phyloP scores from a whole-genome alignment of 2,329 filamentous ascomycete genomes.

The Monascus ruber region DNA sequence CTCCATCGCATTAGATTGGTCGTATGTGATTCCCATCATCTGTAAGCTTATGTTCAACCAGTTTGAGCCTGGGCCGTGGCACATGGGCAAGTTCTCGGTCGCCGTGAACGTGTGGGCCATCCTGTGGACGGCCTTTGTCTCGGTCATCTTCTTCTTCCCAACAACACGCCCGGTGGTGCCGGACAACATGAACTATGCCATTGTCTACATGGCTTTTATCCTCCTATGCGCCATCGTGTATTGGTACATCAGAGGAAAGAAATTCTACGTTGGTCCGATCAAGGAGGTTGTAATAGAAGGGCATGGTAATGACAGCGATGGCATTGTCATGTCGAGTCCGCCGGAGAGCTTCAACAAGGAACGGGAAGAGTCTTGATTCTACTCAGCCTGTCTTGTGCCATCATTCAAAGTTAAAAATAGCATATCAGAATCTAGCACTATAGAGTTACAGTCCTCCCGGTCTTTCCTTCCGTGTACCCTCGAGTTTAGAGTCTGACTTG shows the following conservation, averaged over 20 bases:
- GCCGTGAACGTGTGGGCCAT: slow-evolving; percentile 40
- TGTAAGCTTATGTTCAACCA: slow-evolving; percentile 41
- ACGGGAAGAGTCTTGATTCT: too few relatives aligned
- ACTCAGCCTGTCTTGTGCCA: too few relatives aligned
- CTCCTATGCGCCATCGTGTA: slow-evolving; percentile 3
- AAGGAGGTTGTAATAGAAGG: slow-evolving; percentile 5
- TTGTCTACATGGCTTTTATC: slow-evolving; percentile 4
- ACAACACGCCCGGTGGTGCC: slow-evolving; percentile 37
- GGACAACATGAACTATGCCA: slow-evolving; percentile 25
- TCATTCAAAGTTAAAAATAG: too few relatives aligned
- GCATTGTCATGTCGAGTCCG: slow-evolving; percentile 1
- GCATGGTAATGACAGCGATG: background rate
- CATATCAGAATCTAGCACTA: too few relatives aligned
- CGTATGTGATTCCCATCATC: slow-evolving; percentile 45
- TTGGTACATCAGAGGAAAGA: slow-evolving; percentile 4
- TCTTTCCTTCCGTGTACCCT: too few relatives aligned
- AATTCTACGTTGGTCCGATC: slow-evolving; percentile 5
- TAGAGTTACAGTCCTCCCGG: too few relatives aligned
- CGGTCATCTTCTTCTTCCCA: slow-evolving; percentile 44
- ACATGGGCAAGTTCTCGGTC: slow-evolving; percentile 34
- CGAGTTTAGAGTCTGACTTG: too few relatives aligned
- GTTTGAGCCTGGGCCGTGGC: slow-evolving; percentile 43
- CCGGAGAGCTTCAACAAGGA: background rate
- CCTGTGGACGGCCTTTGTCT: slow-evolving; percentile 43
- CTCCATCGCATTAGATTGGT: slow-evolving; percentile 36